A percentile compares a stretch with the other conserved stretches of the same genome.
Evolutionary conservation across 2,329 filamentous ascomycete species (phyloP).

Genomic region (Sporothrix globosa): DNA sequence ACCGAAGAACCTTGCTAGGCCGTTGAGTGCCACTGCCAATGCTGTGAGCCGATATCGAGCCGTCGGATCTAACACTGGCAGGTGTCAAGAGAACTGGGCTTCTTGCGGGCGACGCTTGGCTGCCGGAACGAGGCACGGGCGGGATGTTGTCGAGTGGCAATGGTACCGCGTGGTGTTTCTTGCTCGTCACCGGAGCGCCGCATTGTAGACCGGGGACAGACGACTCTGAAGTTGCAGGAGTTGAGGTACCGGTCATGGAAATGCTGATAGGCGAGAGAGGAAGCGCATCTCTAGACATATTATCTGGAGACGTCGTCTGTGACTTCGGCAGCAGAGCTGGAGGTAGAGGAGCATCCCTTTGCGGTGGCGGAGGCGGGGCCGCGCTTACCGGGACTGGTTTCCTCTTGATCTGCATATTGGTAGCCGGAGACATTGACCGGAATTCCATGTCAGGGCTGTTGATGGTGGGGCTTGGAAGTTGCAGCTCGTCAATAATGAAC

Average conservation of each 20-base stretch:
- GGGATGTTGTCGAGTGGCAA: slow-evolving; percentile 36
- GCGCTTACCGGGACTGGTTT: background rate
- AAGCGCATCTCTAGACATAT: slow-evolving; percentile 42
- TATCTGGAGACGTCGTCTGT: background rate
- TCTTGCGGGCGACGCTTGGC: slow-evolving; percentile 37
- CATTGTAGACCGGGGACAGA: slow-evolving; percentile 4
- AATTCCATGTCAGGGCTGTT: slow-evolving; percentile 14
- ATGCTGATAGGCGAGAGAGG: slow-evolving; percentile 17
- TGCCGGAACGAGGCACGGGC: slow-evolving; percentile 32
- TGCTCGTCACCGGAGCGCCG: slow-evolving; percentile 29
- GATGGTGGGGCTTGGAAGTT: slow-evolving; percentile 30
- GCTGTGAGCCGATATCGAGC: slow-evolving; percentile 42
- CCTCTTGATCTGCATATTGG: background rate
- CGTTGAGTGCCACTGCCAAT: slow-evolving; percentile 46
- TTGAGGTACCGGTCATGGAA: slow-evolving; percentile 13
- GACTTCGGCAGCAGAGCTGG: slow-evolving; percentile 43
- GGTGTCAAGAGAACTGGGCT: slow-evolving; percentile 41
- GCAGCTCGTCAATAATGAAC: slow-evolving; percentile 34
- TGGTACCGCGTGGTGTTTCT: slow-evolving; percentile 35
- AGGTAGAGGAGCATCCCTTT: slow-evolving; percentile 41
- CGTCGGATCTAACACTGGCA: slow-evolving; percentile 39
- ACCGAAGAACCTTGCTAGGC: slow-evolving; percentile 47
- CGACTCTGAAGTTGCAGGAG: slow-evolving; percentile 20
- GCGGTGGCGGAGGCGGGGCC: slow-evolving; percentile 22
- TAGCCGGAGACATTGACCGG: background rate